Conservation (phyloP, 139 green algal species). For the Ostreobium quekettii region DNA sequence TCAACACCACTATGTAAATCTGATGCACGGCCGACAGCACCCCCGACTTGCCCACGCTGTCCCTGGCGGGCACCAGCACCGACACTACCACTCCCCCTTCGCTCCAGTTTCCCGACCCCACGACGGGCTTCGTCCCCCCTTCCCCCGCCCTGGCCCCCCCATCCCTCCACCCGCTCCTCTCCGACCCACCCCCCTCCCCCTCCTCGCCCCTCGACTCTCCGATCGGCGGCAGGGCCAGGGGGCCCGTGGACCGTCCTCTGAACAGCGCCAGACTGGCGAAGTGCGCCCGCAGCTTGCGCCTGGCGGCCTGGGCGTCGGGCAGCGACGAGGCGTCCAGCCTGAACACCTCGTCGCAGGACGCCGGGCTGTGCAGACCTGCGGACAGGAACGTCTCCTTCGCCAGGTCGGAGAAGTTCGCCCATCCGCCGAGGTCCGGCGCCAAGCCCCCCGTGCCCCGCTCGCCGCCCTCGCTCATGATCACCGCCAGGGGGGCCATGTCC, state of each 20-base stretch:
- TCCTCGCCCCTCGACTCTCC: background rate
- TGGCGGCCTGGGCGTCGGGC: background rate
- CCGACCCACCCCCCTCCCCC: background rate
- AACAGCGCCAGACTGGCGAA: background rate
- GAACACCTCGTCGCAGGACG: background rate
- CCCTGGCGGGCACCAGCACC: background rate
- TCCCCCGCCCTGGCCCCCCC: no score
- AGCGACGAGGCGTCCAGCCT: background rate
- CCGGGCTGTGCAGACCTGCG: background rate
- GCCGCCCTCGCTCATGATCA: background rate
- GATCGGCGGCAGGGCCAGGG: background rate
- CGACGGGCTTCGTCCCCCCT: background rate
- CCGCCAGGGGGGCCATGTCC: background rate
- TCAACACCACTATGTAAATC: background rate
- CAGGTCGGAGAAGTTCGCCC: background rate
- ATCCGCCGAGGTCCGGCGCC: background rate
- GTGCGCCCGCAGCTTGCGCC: background rate
- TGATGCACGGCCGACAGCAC: background rate
- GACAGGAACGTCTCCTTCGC: background rate
- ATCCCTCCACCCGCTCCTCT: background rate
- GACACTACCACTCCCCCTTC: background rate
- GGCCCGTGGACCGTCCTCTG: background rate
- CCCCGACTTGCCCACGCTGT: background rate
- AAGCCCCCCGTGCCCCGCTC: no score
- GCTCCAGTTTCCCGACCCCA: background rate